phyloP scores from a whole-genome alignment of 2,329 filamentous ascomycete genomes.

The Blastomyces parvus region DNA sequence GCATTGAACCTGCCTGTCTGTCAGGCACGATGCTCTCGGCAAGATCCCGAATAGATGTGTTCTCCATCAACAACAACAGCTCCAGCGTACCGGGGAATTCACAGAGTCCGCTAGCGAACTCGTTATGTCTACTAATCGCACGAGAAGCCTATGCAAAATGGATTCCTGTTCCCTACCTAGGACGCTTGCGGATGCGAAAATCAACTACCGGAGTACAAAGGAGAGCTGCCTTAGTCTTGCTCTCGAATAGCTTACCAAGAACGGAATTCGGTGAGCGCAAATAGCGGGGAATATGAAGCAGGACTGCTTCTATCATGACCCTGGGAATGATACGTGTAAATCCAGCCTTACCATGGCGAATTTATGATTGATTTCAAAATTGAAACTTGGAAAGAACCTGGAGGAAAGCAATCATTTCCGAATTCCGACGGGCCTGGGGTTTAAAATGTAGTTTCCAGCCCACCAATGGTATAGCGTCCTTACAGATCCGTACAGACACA shows the following conservation, averaged over 20 bases:
- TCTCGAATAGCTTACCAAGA: not conserved
- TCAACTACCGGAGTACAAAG: not conserved
- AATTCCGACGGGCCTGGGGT: too few species aligned
- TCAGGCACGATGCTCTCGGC: not conserved
- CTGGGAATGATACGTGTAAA: too few species aligned
- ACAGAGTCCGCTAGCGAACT: not conserved
- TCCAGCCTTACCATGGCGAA: too few species aligned
- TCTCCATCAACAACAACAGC: not conserved
- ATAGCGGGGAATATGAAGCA: too few species aligned
- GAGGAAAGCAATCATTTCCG: too few species aligned
- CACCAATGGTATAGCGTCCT: too few species aligned
- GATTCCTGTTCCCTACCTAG: not conserved
- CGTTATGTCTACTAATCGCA: not conserved
- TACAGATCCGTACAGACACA: too few species aligned
- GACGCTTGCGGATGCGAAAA: not conserved
- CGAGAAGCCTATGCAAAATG: not conserved
- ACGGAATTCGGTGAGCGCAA: not conserved
- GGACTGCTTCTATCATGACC: too few species aligned
- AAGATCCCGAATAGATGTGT: not conserved
- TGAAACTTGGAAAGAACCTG: too few species aligned
- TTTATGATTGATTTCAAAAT: too few species aligned
- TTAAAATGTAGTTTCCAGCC: too few species aligned
- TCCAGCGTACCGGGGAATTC: not conserved
- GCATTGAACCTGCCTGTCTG: not conserved
- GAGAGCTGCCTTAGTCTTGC: not conserved